phyloP scores from a whole-genome alignment of 768 basidiomycete genomes.

The Pulveroboletus sp. region DNA sequence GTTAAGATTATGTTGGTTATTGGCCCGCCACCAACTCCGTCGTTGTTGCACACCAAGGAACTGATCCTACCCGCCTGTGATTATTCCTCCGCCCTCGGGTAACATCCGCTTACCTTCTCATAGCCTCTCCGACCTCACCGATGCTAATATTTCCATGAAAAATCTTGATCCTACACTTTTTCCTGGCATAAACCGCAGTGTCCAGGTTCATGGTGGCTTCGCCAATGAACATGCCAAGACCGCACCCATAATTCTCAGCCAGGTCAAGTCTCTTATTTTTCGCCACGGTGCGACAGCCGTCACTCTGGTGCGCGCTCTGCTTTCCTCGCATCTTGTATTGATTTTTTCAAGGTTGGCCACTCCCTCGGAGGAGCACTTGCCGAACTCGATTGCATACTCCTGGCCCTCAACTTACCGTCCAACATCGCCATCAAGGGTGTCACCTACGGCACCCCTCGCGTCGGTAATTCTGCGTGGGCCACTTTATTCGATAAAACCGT shows the following conservation, averaged over 20 bases:
- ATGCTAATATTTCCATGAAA: slow-evolving; percentile 40
- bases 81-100: slow-evolving; percentile 5
- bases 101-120: background rate
- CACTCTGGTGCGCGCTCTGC: slow-evolving; percentile 34
- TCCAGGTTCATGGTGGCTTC: slow-evolving; percentile 55
- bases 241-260: slow-evolving; percentile 41
- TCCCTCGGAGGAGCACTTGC: slow-evolving; percentile 54
- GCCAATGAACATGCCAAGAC: slow-evolving; percentile 47
- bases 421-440: slow-evolving; percentile 31
- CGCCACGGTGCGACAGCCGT: slow-evolving; percentile 38
- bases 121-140: slow-evolving; percentile 52
- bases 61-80: slow-evolving; percentile 54
- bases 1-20: slow-evolving; percentile 53
- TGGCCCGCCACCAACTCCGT: slow-evolving; percentile 49
- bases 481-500: slow-evolving; percentile 26
- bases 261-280: slow-evolving; percentile 41
- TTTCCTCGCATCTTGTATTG: background rate
- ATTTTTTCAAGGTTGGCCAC: slow-evolving; percentile 38
- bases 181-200: slow-evolving; percentile 46
- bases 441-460: slow-evolving; percentile 31
- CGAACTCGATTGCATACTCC: slow-evolving; percentile 48
- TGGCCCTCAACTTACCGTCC: slow-evolving; percentile 46
- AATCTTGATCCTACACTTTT: slow-evolving; percentile 46
- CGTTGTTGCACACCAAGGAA: slow-evolving; percentile 63
- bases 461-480: slow-evolving; percentile 29